Percentiles rank a stretch among this genome's conserved stretches.
Conservation (phyloP, 768 basidiomycete species). For the Collybia sp. region DNA sequence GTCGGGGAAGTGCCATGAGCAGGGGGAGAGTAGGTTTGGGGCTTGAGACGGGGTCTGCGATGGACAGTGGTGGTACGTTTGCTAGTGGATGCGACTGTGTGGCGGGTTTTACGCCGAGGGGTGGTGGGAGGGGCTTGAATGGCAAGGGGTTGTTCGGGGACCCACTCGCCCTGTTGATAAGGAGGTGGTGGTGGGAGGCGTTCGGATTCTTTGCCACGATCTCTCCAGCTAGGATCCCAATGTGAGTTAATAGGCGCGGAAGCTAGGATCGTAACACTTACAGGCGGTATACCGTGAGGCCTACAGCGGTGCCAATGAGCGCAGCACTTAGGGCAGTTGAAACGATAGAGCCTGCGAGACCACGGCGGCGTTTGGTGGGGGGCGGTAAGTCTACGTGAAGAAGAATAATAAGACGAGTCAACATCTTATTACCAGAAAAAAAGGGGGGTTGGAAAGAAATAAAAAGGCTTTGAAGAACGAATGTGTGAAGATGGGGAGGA, state of each 20-base stretch:
- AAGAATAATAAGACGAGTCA: slow-evolving; percentile 35
- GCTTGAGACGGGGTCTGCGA: slow-evolving; percentile 26
- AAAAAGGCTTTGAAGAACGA: slow-evolving; percentile 10
- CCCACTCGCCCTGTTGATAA: slow-evolving; percentile 60
- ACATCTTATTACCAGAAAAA: slow-evolving; percentile 14
- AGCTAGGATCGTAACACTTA: slow-evolving; percentile 33
- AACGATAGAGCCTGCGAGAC: slow-evolving; percentile 77
- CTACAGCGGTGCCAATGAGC: slow-evolving; percentile 82
- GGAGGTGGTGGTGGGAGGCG: slow-evolving; percentile 55
- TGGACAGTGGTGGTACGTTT: slow-evolving; percentile 27
- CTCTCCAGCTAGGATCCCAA: slow-evolving; percentile 57
- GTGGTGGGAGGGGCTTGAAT: slow-evolving; percentile 31
- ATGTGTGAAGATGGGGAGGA: slow-evolving; percentile 6
- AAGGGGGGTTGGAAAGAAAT: slow-evolving; percentile 10
- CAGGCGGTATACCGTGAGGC: slow-evolving; percentile 84
- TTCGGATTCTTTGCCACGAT: slow-evolving; percentile 56
- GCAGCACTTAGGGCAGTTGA: slow-evolving; percentile 83
- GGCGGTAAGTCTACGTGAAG: slow-evolving; percentile 68
- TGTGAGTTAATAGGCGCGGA: slow-evolving; percentile 4
- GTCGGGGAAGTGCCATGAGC: slow-evolving; percentile 13
- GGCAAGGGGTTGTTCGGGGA: slow-evolving; percentile 17
- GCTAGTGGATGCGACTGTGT: slow-evolving; percentile 17
- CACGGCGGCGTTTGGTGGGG: slow-evolving; percentile 75
- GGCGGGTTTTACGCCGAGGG: slow-evolving; percentile 34
- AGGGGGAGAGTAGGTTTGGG: slow-evolving; percentile 16